Evolutionary conservation across 2,329 filamentous ascomycete genomes (phyloP).

Genomic region (Parascedosporium putredinis): DNA sequence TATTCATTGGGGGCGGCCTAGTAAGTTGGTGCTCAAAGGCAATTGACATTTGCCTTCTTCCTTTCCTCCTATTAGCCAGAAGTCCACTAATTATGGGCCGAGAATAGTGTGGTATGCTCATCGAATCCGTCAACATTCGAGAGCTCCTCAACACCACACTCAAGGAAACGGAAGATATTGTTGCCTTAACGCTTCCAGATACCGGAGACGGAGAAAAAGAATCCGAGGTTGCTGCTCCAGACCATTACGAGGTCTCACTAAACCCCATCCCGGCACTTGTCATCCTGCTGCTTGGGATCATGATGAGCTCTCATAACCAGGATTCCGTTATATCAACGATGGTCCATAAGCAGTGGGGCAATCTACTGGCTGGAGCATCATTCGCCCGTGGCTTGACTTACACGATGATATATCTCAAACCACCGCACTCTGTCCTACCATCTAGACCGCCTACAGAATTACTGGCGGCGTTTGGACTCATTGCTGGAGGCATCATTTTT

Average conservation of each 20-base stretch:
- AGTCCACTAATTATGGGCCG: neutral
- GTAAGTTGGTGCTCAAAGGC: conserved; percentile 36
- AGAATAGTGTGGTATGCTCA: conserved; percentile 63
- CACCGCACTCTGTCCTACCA: conserved; percentile 69
- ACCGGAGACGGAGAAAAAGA: no score
- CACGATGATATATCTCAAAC: conserved; percentile 65
- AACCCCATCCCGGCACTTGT: conserved; percentile 84
- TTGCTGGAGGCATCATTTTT: conserved; percentile 80
- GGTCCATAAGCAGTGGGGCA: conserved; percentile 92
- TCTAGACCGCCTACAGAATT: conserved; percentile 84
- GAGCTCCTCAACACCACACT: conserved; percentile 52
- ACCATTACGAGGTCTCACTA: conserved; percentile 62
- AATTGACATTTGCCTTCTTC: neutral
- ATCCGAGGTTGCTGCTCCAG: conserved; percentile 42
- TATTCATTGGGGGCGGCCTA: conserved; percentile 88
- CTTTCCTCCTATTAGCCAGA: neutral
- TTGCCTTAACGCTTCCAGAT: no score
- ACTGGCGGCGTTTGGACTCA: conserved; percentile 76
- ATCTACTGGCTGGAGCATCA: conserved; percentile 69
- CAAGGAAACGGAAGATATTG: no score
- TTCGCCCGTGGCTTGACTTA: conserved; percentile 73
- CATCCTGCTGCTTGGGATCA: conserved; percentile 77
- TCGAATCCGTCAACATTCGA: conserved; percentile 64
- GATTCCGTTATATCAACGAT: conserved; percentile 73
- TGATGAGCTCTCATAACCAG: conserved; percentile 94